Base-by-base conservation (phyloP, 164 flowering plant species). In the Berberis vulgaris region DNA sequence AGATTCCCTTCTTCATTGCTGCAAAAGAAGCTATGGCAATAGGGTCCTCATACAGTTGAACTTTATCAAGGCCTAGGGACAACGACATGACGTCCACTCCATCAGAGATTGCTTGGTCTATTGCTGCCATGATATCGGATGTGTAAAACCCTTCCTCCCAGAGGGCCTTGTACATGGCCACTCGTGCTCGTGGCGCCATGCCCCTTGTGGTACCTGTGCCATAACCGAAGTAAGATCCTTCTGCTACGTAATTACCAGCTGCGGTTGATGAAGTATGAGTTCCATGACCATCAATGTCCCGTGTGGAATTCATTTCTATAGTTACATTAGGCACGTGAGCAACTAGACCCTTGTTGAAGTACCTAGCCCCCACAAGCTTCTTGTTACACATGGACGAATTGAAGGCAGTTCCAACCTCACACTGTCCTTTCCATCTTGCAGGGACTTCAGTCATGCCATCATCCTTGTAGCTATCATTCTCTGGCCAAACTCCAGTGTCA, bases 401-500 rank as follows among this genome's bases (percentile, higher is more conserved):
- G 74, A 87, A 87, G 3, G 72, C 56, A 2, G 74, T 73, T 0
- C 93, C 89, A 40, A 1, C 38, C 47, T 75, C 79, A 45, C 94
- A 89, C 45, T 56, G 63, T 5, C 94, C 94, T 68, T 77, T 84
- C 97, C 97, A 87, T 64, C 75, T 78, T 4, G 74, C 49, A 6
- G 95, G 97, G 43, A 82, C 59, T 39, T 69, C 74, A 3, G 72
- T 6, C 81, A 87, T 67, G 3, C 85, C 87, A 5, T 72, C 60
- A 63, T 89, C 97, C 3, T n/a, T 61, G 42, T 66, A 89, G 73
- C 94, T 89, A 58, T 68, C 60, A 46, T 90, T 87, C 68, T 89
- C 94, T 1, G 97, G 97, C 94, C 94, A 89, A 43, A 89, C 49
- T 12, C 97, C 94, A 3, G 85, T 73, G 64, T 89, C 97, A 2